Percentiles rank a stretch among this genome's conserved stretches.
phyloP scores from a whole-genome alignment of 805 yeast genomes.

The Teunomyces atbi region DNA sequence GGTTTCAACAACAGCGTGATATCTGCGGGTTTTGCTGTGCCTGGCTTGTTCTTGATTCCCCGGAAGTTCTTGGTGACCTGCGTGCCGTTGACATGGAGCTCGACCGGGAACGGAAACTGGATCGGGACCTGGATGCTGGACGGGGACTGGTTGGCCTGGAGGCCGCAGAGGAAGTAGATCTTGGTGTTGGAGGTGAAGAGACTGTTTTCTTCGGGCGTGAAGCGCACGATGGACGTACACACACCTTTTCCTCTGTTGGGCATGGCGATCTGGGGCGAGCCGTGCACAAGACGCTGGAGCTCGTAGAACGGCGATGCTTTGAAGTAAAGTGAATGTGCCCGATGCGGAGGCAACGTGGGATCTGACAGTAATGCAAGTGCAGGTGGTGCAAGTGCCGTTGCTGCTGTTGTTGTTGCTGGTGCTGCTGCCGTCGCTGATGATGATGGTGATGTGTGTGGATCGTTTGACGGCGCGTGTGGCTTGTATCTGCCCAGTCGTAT shows the following conservation, averaged over 20 bases:
- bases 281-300: conserved; percentile 45
- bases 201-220: conserved; percentile 42
- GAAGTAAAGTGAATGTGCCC: conserved; percentile 47
- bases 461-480: background rate
- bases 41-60: conserved; percentile 74
- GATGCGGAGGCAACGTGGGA: conserved; percentile 13
- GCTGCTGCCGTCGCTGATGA: background rate
- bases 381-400: background rate
- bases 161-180: conserved; percentile 57
- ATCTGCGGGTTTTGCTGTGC: conserved; percentile 82
- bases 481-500: conserved; percentile 27
- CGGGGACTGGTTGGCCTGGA: conserved; percentile 17
- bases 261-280: conserved; percentile 47
- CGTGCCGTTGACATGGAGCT: conserved; percentile 57
- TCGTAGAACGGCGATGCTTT: conserved; percentile 56
- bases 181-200: conserved; percentile 30
- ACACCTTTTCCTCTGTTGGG: conserved; percentile 46
- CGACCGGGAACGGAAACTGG: conserved; percentile 72
- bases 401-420: background rate
- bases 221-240: conserved; percentile 33
- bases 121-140: conserved; percentile 37
- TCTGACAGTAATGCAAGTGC: background rate
- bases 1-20: conserved; percentile 49
- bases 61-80: conserved; percentile 44
- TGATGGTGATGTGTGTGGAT: background rate